These are phyloP conservation scores for Zalaria obscura DNA, from an alignment of 2,329 filamentous ascomycete genomes.

Conservation along the genomic window DNA sequence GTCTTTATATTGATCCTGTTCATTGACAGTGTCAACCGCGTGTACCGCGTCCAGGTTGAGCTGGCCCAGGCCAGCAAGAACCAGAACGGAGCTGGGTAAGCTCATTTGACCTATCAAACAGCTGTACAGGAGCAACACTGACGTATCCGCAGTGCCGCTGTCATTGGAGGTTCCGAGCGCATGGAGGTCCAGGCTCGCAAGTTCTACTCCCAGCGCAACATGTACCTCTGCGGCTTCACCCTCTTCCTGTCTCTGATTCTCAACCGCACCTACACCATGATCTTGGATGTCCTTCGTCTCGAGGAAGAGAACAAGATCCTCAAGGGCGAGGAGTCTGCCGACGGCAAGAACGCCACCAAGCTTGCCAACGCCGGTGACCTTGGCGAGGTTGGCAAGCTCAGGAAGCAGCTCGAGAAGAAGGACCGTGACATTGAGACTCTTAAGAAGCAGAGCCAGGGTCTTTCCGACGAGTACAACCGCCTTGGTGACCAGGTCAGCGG, in stretches of 20 bases:
- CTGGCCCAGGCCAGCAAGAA: slow-evolving; percentile 58
- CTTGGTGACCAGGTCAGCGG: slow-evolving; percentile 68
- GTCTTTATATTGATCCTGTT: slow-evolving; percentile 98
- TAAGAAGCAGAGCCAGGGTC: slow-evolving; percentile 81
- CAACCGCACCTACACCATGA: slow-evolving; percentile 98
- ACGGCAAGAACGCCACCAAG: slow-evolving; percentile 56
- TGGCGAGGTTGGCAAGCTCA: slow-evolving; percentile 58
- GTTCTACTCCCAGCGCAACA: slow-evolving; percentile 99
- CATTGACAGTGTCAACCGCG: slow-evolving; percentile 88
- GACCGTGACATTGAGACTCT: slow-evolving; percentile 72
- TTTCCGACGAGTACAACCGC: slow-evolving; percentile 73
- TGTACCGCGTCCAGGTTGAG: slow-evolving; percentile 93
- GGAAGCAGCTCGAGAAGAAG: slow-evolving; percentile 54
- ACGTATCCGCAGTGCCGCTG: slow-evolving; percentile 39
- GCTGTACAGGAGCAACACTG: too few relatives aligned
- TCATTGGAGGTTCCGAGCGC: slow-evolving; percentile 74
- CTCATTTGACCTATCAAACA: background rate
- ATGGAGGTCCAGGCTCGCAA: slow-evolving; percentile 98
- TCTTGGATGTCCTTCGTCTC: slow-evolving; percentile 77
- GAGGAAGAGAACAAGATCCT: slow-evolving; percentile 82
- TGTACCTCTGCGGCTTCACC: slow-evolving; percentile 99
- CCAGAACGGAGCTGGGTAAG: slow-evolving; percentile 34
- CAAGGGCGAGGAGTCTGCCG: slow-evolving; percentile 48
- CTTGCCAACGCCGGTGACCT: slow-evolving; percentile 58
- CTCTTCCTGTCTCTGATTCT: slow-evolving; percentile 97